These are phyloP conservation scores for Hypoxylon intermedium DNA, from an alignment of 495 filamentous ascomycete genomes.

Conservation along the genomic window DNA sequence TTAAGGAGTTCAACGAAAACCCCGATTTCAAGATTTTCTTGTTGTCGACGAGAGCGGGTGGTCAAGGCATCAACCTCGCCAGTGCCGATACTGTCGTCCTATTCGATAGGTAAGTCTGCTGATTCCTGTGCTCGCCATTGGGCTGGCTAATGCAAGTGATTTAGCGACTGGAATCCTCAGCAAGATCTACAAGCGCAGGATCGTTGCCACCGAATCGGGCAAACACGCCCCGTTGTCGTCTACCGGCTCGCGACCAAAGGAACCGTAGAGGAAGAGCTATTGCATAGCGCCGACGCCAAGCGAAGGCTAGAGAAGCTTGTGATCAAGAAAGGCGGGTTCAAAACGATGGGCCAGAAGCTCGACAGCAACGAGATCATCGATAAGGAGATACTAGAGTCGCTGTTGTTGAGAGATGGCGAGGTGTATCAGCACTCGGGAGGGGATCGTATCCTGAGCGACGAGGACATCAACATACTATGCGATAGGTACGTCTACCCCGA, in stretches of 20 bases:
- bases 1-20: constrained; percentile 82
- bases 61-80: constrained; percentile 96
- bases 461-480: constrained; percentile 78
- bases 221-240: constrained; percentile 90
- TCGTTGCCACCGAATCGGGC: constrained; percentile 91
- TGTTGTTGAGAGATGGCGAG: constrained; percentile 70
- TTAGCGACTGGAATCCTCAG: constrained; percentile 94
- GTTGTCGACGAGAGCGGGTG: constrained; percentile 87
- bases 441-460: constrained; percentile 72
- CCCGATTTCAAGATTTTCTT: constrained; percentile 78
- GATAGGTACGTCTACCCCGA: constrained; percentile 55
- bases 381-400: constrained; percentile 63
- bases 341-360: constrained; percentile 65
- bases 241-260: constrained; percentile 93
- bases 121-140: neutral
- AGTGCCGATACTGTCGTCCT: constrained; percentile 96
- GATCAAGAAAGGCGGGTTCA: constrained; percentile 87
- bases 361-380: constrained; percentile 59
- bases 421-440: constrained; percentile 64
- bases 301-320: constrained; percentile 93
- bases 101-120: constrained; percentile 68
- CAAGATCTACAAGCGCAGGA: constrained; percentile 97
- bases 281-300: constrained; percentile 90
- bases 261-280: constrained; percentile 87
- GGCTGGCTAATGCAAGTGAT: neutral